Conservation (phyloP, 805 yeast species). For the Candida andamanensis region DNA sequence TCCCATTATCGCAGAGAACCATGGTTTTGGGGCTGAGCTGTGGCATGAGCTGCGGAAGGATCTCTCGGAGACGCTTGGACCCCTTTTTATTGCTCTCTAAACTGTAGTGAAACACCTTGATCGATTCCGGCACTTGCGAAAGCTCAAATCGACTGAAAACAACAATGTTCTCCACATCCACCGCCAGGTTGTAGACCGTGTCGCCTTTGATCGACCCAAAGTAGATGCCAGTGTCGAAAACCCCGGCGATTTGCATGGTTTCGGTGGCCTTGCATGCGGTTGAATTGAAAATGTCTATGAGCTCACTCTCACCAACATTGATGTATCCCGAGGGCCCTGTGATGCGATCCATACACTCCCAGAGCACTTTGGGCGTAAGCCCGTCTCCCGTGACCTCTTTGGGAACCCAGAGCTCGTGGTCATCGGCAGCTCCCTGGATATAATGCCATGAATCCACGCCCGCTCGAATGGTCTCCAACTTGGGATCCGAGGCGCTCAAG, state of each 20-base stretch:
- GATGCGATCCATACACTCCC: slow-evolving; percentile 16
- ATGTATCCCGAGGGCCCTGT: slow-evolving; percentile 13
- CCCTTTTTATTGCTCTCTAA: slow-evolving; percentile 53
- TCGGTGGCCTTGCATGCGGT: slow-evolving; percentile 6
- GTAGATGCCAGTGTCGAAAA: slow-evolving; percentile 19
- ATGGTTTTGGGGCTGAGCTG: slow-evolving; percentile 16
- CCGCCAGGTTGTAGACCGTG: slow-evolving; percentile 9
- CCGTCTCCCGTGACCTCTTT: slow-evolving; percentile 36
- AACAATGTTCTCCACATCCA: slow-evolving; percentile 12
- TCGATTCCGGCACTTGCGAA: slow-evolving; percentile 7
- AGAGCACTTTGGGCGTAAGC: slow-evolving; percentile 39
- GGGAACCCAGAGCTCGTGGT: slow-evolving; percentile 77
- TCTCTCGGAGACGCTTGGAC: slow-evolving; percentile 50
- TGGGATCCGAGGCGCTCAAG: slow-evolving; percentile 9
- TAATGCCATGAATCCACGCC: slow-evolving; percentile 41
- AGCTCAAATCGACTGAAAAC: slow-evolving; percentile 18
- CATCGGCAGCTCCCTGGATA: slow-evolving; percentile 94
- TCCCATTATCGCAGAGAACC: slow-evolving; percentile 58
- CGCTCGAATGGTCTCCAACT: slow-evolving; percentile 1
- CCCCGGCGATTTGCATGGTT: slow-evolving; percentile 8
- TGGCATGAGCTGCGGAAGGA: slow-evolving; percentile 41
- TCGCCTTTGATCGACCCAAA: slow-evolving; percentile 21
- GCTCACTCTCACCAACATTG: slow-evolving; percentile 16
- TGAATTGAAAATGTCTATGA: slow-evolving; percentile 14
- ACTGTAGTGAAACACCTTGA: slow-evolving; percentile 12